These are phyloP conservation scores for Pseudotulostoma volvatum DNA, from an alignment of 495 filamentous ascomycete species.

Conservation along the genomic window DNA sequence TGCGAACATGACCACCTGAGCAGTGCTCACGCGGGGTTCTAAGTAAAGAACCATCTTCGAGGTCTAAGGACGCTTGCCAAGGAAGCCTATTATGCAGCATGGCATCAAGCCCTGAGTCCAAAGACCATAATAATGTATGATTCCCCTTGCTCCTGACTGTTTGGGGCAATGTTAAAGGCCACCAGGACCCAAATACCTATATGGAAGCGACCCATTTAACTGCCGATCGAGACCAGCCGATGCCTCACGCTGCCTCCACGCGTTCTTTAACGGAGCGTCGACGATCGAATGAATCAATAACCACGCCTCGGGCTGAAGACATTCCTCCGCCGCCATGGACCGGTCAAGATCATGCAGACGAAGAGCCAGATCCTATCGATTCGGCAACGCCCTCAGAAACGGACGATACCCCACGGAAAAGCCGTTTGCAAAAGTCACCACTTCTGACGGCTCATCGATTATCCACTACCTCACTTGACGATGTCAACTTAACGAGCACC, in stretches of 20 bases:
- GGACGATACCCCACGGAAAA: conserved; percentile 21
- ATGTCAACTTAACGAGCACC: conserved; percentile 49
- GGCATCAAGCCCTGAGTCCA: conserved; percentile 27
- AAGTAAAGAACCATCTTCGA: too few relatives aligned
- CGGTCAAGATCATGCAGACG: conserved; percentile 19
- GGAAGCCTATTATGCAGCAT: conserved; percentile 8
- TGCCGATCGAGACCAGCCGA: conserved; percentile 13
- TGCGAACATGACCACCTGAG: too few relatives aligned
- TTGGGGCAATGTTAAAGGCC: conserved; percentile 1
- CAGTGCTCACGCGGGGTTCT: too few relatives aligned
- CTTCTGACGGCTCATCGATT: conserved; percentile 43
- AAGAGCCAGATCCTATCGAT: conserved; percentile 12
- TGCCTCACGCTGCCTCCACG: conserved; percentile 23
- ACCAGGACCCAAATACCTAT: conserved; percentile 49
- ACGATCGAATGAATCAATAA: conserved; percentile 19
- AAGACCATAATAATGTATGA: conserved; percentile 34
- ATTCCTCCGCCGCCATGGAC: conserved; percentile 18
- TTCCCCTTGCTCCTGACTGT: conserved; percentile 5
- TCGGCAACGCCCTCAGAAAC: conserved; percentile 13
- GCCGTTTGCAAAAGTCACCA: conserved; percentile 32
- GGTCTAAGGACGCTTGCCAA: too few relatives aligned
- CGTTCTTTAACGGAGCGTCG: conserved; percentile 35
- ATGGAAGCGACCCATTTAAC: conserved; percentile 50
- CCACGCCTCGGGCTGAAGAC: conserved; percentile 22
- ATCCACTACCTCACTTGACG: conserved; percentile 50